These are phyloP conservation scores for Pseudohyphozyma bogoriensis DNA, from an alignment of 768 basidiomycete genomes.

Conservation along the genomic window DNA sequence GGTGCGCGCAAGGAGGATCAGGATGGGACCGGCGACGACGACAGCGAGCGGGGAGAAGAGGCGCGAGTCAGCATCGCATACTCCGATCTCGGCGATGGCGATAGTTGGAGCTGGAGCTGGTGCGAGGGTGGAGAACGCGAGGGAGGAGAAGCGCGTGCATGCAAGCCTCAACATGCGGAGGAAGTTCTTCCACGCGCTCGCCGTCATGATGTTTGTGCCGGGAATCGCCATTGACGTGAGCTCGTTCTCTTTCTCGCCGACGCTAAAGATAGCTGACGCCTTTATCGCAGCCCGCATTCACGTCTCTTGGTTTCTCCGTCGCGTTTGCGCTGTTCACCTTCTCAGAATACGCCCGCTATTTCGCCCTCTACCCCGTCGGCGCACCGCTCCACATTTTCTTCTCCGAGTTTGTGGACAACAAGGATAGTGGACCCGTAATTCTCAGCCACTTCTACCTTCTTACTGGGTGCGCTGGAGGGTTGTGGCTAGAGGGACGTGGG, in stretches of 20 bases:
- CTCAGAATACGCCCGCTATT: constrained; percentile 94
- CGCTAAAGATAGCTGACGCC: background rate
- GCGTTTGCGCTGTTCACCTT: constrained; percentile 94
- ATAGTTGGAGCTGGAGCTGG: constrained; percentile 21
- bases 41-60: constrained; percentile 2
- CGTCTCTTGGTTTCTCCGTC: constrained; percentile 84
- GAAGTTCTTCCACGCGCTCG: constrained; percentile 93
- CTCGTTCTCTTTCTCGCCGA: constrained; percentile 28
- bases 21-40: constrained; percentile 13
- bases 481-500: constrained; percentile 87
- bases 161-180: constrained; percentile 79
- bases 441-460: constrained; percentile 94
- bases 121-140: constrained; percentile 21
- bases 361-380: constrained; percentile 93
- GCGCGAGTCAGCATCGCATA: background rate
- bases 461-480: constrained; percentile 82
- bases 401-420: constrained; percentile 91
- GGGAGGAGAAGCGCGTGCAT: constrained; percentile 53
- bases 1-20: constrained; percentile 54
- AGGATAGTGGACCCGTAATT: constrained; percentile 91
- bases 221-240: constrained; percentile 84
- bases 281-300: constrained; percentile 72
- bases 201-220: constrained; percentile 92
- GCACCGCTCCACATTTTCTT: constrained; percentile 88
- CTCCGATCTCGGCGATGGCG: no score